Base-by-base conservation (phyloP, 2,329 filamentous ascomycete genomes). In the Thermomyces lanuginosus region DNA sequence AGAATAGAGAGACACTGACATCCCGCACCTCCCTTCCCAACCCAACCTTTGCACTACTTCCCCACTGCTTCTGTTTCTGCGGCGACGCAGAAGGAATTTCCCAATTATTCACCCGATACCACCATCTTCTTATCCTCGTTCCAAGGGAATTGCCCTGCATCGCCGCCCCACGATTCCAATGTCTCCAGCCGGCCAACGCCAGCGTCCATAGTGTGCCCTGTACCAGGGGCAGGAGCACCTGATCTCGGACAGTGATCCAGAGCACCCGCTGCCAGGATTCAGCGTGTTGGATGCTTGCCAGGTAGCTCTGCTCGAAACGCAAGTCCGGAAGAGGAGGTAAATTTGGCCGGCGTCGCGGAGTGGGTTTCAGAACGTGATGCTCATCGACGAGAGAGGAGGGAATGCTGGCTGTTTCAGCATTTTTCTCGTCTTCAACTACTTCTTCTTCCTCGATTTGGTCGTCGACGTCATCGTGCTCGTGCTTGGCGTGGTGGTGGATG, bases 291-390 rank as follows among this genome's bases (percentile, higher is more conserved):
- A 98, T 78, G 56, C 83, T 92, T 42, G 79, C 76, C 29, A 98
- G 67, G 53, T 98, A 98, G 63, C 84, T 93, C 66, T 98, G 89
- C 59, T 98, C 89, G 56, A 95, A 95, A 22, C 89, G 72, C 39
- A 98, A 61, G 57, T 98, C 89, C 3, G 72, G 72, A 24, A 77
- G 49, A 3, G 71, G 71, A 24, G 84, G 83, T 45, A 93, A 67
- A n/a, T 46, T 49, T 16, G 50, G 43, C 8, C 51, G 49, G 9
- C 56, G 49, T n/a, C n/a, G n/a, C 8, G 47, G 39, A 3, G 47
- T 31, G 3, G 52, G 48, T 16, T 44, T 48, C 26, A 57, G 40
- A 16, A 48, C 46, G 5, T 44, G 47, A 22, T 37, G 44, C 8
- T 42, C 44, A 27, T 56, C 46, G 21, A 61, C 47, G 22, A 70